phyloP scores from a whole-genome alignment of 2,329 filamentous ascomycete species.

The Trichoderma endophyticum region DNA sequence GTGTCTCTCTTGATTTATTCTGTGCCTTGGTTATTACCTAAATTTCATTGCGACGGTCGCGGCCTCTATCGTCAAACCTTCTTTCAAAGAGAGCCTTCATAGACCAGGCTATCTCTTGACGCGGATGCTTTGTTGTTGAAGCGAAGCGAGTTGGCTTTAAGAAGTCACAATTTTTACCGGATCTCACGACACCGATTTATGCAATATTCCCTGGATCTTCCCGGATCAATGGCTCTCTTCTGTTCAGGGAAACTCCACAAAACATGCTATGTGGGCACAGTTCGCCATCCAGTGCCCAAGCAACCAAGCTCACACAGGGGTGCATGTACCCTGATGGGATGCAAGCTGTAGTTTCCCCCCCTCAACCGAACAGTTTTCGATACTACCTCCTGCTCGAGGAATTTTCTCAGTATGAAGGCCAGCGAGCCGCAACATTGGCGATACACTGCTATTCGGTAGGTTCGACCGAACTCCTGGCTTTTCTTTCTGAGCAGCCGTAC shows the following conservation, averaged over 20 bases:
- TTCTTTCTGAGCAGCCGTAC: background rate
- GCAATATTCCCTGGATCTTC: background rate
- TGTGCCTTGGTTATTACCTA: no score
- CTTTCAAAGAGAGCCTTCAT: no score
- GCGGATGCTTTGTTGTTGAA: background rate
- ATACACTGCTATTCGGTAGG: background rate
- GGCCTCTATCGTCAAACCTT: no score
- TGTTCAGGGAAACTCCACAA: slow-evolving; percentile 36
- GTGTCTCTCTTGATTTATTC: background rate
- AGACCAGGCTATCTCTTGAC: background rate
- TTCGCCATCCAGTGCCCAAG: background rate
- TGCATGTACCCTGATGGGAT: background rate
- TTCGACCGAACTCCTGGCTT: background rate
- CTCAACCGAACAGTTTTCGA: background rate
- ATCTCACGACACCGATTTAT: background rate
- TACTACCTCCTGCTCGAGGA: background rate
- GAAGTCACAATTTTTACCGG: background rate
- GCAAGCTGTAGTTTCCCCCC: no score
- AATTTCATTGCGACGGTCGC: background rate
- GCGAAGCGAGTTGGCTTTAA: background rate
- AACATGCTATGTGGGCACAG: slow-evolving; percentile 43
- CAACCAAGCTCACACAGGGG: background rate
- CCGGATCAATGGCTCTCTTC: background rate
- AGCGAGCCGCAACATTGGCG: background rate
- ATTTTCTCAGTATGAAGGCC: background rate